Percentiles rank a stretch among this genome's conserved stretches.
phyloP scores from a whole-genome alignment of 495 filamentous ascomycete species.

The Jackrogersella multiformis region DNA sequence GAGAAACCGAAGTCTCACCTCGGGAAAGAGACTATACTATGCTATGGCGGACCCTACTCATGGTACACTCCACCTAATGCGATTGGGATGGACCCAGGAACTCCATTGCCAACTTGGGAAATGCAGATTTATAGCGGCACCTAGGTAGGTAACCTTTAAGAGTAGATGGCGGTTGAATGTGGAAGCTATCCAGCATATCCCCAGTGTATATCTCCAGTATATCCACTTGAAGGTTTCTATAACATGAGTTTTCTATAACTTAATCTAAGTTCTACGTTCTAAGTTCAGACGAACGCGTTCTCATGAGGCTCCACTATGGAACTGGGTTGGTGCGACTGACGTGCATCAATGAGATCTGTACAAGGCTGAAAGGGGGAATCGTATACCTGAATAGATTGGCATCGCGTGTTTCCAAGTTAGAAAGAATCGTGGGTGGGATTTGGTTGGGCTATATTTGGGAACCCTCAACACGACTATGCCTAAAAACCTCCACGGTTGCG shows the following conservation, averaged over 20 bases:
- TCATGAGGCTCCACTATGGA: slow-evolving; percentile 36
- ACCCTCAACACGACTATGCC: slow-evolving; percentile 31
- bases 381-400: slow-evolving; percentile 35
- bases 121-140: no score
- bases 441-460: slow-evolving; percentile 41
- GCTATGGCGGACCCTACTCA: no score
- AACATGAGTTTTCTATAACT: slow-evolving; percentile 5
- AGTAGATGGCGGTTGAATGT: slow-evolving; percentile 20
- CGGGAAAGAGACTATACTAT: slow-evolving; percentile 18
- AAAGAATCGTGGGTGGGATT: slow-evolving; percentile 36
- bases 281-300: slow-evolving; percentile 38
- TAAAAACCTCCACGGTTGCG: slow-evolving; percentile 34
- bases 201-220: slow-evolving; percentile 6
- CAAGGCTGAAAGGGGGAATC: slow-evolving; percentile 50
- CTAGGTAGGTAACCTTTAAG: slow-evolving; percentile 1
- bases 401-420: slow-evolving; percentile 38
- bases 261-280: not conserved
- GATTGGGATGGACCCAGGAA: slow-evolving; percentile 16
- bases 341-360: slow-evolving; percentile 47
- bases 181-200: not conserved
- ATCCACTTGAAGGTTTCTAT: slow-evolving; percentile 22
- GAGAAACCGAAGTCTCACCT: slow-evolving; percentile 6
- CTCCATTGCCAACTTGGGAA: slow-evolving; percentile 11
- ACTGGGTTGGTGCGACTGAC: slow-evolving; percentile 42
- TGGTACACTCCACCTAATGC: slow-evolving; percentile 28